These are phyloP conservation scores for Podaxis sp. DNA, from an alignment of 768 basidiomycete genomes.

Conservation along the genomic window DNA sequence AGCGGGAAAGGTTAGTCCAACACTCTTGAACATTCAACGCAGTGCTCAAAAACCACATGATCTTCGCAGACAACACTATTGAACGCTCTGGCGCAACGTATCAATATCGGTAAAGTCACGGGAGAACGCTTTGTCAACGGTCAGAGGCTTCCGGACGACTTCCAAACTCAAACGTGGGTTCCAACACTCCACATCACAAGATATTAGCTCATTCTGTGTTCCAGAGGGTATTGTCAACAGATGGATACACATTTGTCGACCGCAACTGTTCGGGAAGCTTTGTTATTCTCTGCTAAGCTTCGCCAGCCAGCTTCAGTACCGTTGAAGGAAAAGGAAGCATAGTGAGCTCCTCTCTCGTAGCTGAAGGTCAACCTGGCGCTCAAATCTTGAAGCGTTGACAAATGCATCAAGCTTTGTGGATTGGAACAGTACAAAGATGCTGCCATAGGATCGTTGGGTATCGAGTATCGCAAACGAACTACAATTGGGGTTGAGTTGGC, in stretches of 20 bases:
- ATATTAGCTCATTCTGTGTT: neutral
- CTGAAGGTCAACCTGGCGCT: neutral
- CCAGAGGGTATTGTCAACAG: constrained; percentile 78
- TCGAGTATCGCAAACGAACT: constrained; percentile 77
- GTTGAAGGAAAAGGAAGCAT: constrained; percentile 72
- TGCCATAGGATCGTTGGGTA: constrained; percentile 61
- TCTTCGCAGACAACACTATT: constrained; percentile 48
- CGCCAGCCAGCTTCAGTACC: constrained; percentile 74
- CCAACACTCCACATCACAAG: neutral
- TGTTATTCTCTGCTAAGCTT: constrained; percentile 80
- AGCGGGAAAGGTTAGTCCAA: constrained; percentile 33
- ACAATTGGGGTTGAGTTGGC: constrained; percentile 90
- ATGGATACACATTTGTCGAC: constrained; percentile 79
- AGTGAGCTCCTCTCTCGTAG: constrained; percentile 37
- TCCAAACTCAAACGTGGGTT: constrained; percentile 57
- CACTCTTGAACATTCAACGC: no score
- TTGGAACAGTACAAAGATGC: constrained; percentile 63
- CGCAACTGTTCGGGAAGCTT: constrained; percentile 78
- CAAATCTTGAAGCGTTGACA: constrained; percentile 33
- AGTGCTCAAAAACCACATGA: no score
- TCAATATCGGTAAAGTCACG: constrained; percentile 43
- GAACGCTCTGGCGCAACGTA: constrained; percentile 57
- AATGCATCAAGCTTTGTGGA: constrained; percentile 63
- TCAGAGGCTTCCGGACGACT: constrained; percentile 51
- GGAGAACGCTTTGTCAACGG: constrained; percentile 61